Evolutionary conservation across 176 grass and related monocot genomes (phyloP).

Genomic region (Aegilops speltoides): DNA sequence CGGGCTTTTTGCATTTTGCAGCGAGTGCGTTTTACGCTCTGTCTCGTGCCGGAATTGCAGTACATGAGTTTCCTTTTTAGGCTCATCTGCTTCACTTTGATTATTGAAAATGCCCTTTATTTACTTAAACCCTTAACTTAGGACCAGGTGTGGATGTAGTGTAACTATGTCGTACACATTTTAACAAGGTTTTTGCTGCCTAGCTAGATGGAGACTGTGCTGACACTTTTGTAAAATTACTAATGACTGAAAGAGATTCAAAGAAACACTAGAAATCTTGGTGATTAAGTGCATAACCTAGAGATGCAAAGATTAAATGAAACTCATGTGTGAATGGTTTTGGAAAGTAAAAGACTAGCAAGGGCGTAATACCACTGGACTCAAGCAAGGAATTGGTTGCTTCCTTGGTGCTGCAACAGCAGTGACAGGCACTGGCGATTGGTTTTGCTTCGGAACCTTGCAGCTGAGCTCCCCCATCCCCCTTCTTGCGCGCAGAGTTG

Average conservation of each 20-base stretch:
- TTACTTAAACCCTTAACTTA: too few relatives aligned
- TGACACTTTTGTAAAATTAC: neutral
- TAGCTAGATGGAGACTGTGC: neutral
- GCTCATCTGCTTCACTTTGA: too few relatives aligned
- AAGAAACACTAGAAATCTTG: neutral
- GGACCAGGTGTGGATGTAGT: too few relatives aligned
- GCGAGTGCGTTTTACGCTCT: too few relatives aligned
- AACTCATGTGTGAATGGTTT: neutral
- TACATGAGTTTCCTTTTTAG: neutral
- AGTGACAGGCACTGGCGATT: neutral
- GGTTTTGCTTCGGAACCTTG: neutral
- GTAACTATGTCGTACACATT: too few relatives aligned
- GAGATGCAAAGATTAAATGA: neutral
- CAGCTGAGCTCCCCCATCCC: neutral
- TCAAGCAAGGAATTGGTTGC: neutral
- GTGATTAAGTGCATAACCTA: neutral
- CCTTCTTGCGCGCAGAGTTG: neutral
- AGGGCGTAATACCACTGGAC: neutral
- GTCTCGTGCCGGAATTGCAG: too few relatives aligned
- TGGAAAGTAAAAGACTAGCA: too few relatives aligned
- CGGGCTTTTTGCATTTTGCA: neutral
- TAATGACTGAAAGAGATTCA: neutral
- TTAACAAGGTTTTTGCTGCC: too few relatives aligned
- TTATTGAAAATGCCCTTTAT: too few relatives aligned
- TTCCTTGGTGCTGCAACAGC: neutral